Evolutionary conservation across 495 filamentous ascomycete species (phyloP).

Genomic region (Pseudomonodictys pantanalensis): DNA sequence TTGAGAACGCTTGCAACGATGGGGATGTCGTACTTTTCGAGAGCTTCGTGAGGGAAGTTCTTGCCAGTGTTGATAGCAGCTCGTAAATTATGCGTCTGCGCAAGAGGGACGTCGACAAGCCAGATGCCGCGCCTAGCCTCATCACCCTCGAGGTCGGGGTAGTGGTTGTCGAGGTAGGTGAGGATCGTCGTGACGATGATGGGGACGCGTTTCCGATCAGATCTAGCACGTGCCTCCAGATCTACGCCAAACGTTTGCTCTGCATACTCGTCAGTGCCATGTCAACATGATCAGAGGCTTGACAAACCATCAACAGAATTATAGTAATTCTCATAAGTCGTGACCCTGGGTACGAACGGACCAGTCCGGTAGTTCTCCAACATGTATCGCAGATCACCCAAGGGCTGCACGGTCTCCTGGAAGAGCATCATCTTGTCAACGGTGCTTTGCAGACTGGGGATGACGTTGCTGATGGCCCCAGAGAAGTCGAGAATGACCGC

Average conservation of each 20-base stretch:
- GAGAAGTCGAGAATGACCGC: constrained; percentile 97
- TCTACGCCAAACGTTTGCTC: constrained; percentile 98
- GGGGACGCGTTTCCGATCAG: constrained; percentile 92
- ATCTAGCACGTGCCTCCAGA: constrained; percentile 86
- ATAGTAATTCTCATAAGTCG: constrained; percentile 98
- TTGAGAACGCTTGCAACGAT: constrained; percentile 92
- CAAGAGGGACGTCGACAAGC: constrained; percentile 86
- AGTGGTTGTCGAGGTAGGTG: constrained; percentile 92
- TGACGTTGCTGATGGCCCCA: constrained; percentile 95
- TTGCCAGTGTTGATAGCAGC: constrained; percentile 85
- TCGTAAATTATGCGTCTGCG: constrained; percentile 80
- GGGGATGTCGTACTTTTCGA: constrained; percentile 85
- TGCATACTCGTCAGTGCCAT: constrained; percentile 38
- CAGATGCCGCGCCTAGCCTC: constrained; percentile 90
- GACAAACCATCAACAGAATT: constrained; percentile 80
- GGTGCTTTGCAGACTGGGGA: constrained; percentile 88
- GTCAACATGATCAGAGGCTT: neutral
- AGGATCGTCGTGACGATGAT: constrained; percentile 88
- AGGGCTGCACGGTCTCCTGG: constrained; percentile 94
- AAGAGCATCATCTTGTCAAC: constrained; percentile 99
- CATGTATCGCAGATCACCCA: constrained; percentile 87
- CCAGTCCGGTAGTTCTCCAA: constrained; percentile 98
- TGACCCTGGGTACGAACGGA: constrained; percentile 84
- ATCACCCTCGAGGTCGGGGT: constrained; percentile 96
- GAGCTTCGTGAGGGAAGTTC: constrained; percentile 66